Conservation (phyloP, 768 basidiomycete species). For the Favolaschia claudopus region DNA sequence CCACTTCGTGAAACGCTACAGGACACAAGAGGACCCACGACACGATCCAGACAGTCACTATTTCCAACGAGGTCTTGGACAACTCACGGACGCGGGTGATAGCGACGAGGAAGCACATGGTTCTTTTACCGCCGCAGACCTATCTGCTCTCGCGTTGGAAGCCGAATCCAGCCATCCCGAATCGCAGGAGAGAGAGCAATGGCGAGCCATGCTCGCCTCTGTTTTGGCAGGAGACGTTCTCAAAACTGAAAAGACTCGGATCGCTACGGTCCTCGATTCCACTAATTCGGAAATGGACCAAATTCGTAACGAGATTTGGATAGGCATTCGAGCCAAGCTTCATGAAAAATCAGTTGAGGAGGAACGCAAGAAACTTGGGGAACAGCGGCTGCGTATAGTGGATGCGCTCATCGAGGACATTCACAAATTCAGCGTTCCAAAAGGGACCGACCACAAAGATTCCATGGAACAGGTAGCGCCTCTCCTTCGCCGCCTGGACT, state of each 20-base stretch:
- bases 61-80: conserved; percentile 73
- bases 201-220: conserved; percentile 95
- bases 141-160: conserved; percentile 62
- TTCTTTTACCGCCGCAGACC: conserved; percentile 48
- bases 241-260: conserved; percentile 93
- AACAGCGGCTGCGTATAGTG: conserved; percentile 80
- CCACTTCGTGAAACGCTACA: conserved; percentile 80
- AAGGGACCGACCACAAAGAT: conserved; percentile 42
- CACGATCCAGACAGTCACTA: conserved; percentile 88
- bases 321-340: conserved; percentile 88
- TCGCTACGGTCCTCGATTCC: conserved; percentile 79
- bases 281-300: conserved; percentile 74
- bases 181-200: conserved; percentile 82
- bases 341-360: conserved; percentile 82
- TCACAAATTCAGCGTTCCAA: conserved; percentile 70
- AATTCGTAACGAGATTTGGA: conserved; percentile 79
- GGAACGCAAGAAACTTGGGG: conserved; percentile 83
- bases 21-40: conserved; percentile 71
- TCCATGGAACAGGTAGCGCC: conserved; percentile 70
- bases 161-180: conserved; percentile 71
- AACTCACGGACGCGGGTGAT: conserved; percentile 71
- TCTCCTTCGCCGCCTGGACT: conserved; percentile 78
- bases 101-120: conserved; percentile 78
- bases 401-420: conserved; percentile 88
- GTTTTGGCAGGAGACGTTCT: conserved; percentile 95